Evolutionary conservation across 139 green algal species (phyloP), one percentile per base, ranked within the genome.

Genomic region (Micractinium conductrix): DNA sequence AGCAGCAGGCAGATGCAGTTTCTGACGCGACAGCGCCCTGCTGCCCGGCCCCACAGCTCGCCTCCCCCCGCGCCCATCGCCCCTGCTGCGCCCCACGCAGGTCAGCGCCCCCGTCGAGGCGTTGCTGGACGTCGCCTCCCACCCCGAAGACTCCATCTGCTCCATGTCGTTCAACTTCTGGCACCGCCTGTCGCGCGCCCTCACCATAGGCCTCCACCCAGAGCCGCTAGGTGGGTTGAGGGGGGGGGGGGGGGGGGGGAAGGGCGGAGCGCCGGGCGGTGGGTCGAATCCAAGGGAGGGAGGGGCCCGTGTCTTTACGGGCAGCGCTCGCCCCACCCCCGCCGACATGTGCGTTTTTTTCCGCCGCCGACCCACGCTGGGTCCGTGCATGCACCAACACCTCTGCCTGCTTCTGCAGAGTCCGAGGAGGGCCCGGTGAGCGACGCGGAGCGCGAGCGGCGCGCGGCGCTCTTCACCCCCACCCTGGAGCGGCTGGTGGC

Each of bases 161-260:
- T 84, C 88, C 81, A 97, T 96, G 78, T 93, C 88, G 55, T 99
- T 98, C 89, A 95, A 94, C 88, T 98, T 98, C 89, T 98, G 96
- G 96, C 93, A 97, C 87, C 88, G 91, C 80, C 88, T 98, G 21
- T 79, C 88, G 1, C 79, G 80, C 21, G 81, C 80, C 30, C 81
- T 95, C 40, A 90, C 84, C 42, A 70, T 80, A 22, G 85, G 81
- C 35, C 86, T 88, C 50, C 73, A 74, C 42, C 74, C 85, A 0
- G 68, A 89, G 50, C 78, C 85, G 19, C 71, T 89, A 45, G 70
- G 75, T 81, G 75, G n/a, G n/a, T n/a, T n/a, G n/a, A n/a, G n/a
- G n/a, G n/a, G n/a, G n/a, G n/a, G n/a, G n/a, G n/a, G n/a, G n/a
- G n/a, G n/a, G n/a, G n/a, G n/a, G n/a, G n/a, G n/a, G n/a, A n/a